Evolutionary conservation across 2,329 filamentous ascomycete species (phyloP).

Genomic region (Aspergillus ustus): DNA sequence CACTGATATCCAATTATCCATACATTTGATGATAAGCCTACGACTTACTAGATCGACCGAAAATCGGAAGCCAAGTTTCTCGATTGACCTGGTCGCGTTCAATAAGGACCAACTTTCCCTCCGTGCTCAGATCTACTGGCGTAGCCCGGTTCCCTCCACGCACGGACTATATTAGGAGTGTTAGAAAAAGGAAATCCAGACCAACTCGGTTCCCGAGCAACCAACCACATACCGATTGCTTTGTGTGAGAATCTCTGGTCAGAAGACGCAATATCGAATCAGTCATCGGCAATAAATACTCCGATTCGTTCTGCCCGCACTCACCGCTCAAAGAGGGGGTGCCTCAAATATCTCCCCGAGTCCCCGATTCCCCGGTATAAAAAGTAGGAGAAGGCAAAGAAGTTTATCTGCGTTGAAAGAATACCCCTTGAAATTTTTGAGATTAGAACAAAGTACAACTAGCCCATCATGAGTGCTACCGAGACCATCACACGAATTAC

Average conservation of each 20-base stretch:
- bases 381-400: not conserved
- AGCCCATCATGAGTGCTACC: constrained; percentile 49
- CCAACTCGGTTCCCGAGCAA: not conserved
- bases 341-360: constrained; percentile 3
- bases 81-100: not conserved
- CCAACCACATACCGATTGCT: not conserved
- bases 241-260: not conserved
- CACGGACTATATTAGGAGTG: not conserved
- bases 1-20: no score
- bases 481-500: constrained; percentile 68
- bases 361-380: constrained; percentile 1
- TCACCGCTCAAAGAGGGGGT: constrained; percentile 6
- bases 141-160: not conserved
- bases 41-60: not conserved
- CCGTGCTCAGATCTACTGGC: not conserved
- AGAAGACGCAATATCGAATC: not conserved
- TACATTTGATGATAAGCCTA: not conserved
- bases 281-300: not conserved
- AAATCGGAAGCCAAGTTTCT: not conserved
- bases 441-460: not conserved
- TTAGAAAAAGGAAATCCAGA: not conserved
- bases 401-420: not conserved
- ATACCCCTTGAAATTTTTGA: not conserved
- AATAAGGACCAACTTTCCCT: not conserved
- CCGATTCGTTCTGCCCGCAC: constrained; percentile 11